Base-by-base conservation (phyloP, 768 basidiomycete species). In the Leccinum rimulosum region DNA sequence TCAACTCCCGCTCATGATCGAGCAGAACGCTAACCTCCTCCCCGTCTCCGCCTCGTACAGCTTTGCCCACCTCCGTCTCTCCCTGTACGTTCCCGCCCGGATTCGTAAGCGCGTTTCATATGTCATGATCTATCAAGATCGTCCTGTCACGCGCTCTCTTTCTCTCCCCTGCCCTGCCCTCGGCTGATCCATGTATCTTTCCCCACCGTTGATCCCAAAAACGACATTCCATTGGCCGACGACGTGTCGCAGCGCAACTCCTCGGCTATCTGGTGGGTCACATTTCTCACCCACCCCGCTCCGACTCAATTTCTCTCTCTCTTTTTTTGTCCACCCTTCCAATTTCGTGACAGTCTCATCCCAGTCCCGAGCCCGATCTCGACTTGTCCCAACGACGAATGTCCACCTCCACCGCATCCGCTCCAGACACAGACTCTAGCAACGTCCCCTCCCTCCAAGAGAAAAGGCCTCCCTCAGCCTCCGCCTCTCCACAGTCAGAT, bases 391-490 rank as follows among this genome's bases (percentile, higher is more conserved):
- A 62, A 57, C 81, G 89, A 68, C 87, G 89, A 69, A 91, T 92
- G 90, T 91, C 89, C 73, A 80, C 82, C 71, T 89, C 87, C 63
- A 86, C 84, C 53, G 80, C 84, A 58, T 89, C 89, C 12, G 79
- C 81, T 17, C 80, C 85, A 38, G 88, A 88, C 75, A 77, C 74
- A 2, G 88, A 91, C 74, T 36, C 68, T 2, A 81, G 79, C 75
- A 82, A 78, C 70, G 74, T 80, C 59, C 77, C 82, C 61, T 86
- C 85, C 47, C 77, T 82, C 53, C 77, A 75, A 9, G 87, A 88
- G 65, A n/a, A 89, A 69, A 84, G 82, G 59, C 73, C 78, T 4
- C 70, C 79, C 31, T 84, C 85, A 1, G 84, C 87, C 52, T 82
- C 82, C 4, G 59, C 58, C 22, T 74, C 67, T 47, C 85, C 80